These are phyloP conservation scores for Amylostereum chailletii DNA, from an alignment of 1,284 basidiomycete genomes.

Conservation along the genomic window DNA sequence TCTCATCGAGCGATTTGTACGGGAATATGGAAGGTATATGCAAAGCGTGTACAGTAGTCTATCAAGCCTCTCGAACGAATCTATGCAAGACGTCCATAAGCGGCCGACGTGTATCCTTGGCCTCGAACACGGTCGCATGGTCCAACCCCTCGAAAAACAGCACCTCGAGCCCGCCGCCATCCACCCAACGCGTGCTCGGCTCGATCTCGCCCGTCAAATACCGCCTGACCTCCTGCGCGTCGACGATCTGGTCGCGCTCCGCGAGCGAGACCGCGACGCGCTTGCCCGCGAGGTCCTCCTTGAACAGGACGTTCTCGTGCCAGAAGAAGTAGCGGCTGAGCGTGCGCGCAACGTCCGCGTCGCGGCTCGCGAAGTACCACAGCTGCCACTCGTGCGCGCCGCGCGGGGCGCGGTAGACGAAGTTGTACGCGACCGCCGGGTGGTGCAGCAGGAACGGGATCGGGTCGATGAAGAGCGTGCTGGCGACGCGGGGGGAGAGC, in stretches of 20 bases:
- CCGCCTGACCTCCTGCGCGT: slow-evolving; percentile 35
- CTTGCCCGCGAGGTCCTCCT: slow-evolving; percentile 37
- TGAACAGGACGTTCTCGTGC: slow-evolving; percentile 52
- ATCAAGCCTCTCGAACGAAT: slow-evolving; percentile 17
- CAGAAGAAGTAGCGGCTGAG: slow-evolving; percentile 58
- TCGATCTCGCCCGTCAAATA: slow-evolving; percentile 42
- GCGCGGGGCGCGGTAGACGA: slow-evolving; percentile 47
- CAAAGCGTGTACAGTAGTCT: too few relatives aligned
- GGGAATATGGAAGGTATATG: too few relatives aligned
- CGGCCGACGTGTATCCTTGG: slow-evolving; percentile 21
- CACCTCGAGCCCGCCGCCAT: slow-evolving; percentile 33
- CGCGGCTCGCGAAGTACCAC: slow-evolving; percentile 59
- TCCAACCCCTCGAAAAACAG: slow-evolving; percentile 42
- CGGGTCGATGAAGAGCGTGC: slow-evolving; percentile 48
- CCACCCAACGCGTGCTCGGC: slow-evolving; percentile 23
- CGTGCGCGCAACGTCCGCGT: slow-evolving; percentile 51
- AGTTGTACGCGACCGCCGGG: slow-evolving; percentile 53
- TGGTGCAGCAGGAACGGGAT: slow-evolving; percentile 57
- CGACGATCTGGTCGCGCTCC: slow-evolving; percentile 51
- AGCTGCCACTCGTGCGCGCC: slow-evolving; percentile 55
- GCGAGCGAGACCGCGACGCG: slow-evolving; percentile 34
- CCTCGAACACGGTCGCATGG: slow-evolving; percentile 50
- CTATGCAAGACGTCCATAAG: slow-evolving; percentile 32
- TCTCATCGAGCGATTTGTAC: too few relatives aligned
- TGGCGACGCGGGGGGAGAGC: slow-evolving; percentile 26